phyloP scores from a whole-genome alignment of 257 asterid genomes.

The Echium plantagineum region DNA sequence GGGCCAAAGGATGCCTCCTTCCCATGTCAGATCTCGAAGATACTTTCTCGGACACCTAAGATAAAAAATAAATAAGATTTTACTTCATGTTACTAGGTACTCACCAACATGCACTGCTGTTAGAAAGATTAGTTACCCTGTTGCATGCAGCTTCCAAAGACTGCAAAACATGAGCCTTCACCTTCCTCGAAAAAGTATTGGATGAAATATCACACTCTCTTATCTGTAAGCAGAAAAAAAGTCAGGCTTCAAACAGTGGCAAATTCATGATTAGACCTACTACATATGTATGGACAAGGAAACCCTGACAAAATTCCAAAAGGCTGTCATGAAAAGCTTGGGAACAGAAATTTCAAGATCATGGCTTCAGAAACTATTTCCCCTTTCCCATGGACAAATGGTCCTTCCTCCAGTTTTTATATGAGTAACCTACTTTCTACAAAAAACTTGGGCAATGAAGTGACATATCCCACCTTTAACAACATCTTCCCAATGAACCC shows the following conservation, averaged over 20 bases:
- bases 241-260: conserved; percentile 2
- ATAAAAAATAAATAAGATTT: conserved; percentile 16
- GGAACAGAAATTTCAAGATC: neutral
- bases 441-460: neutral
- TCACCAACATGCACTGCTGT: conserved; percentile 9
- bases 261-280: neutral
- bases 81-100: conserved; percentile 7
- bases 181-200: conserved; percentile 41
- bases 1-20: conserved; percentile 54
- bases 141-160: conserved; percentile 64
- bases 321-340: neutral
- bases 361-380: neutral
- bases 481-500: neutral
- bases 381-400: neutral
- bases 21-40: conserved; percentile 33
- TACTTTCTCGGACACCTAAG: conserved; percentile 44
- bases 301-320: neutral
- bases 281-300: neutral
- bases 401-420: neutral
- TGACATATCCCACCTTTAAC: neutral
- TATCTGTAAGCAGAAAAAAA: conserved; percentile 36
- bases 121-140: conserved; percentile 44
- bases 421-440: neutral
- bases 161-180: conserved; percentile 48
- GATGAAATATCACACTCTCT: conserved; percentile 32